Base-by-base conservation (phyloP, 2,329 filamentous ascomycete genomes). In the Fusarium sp. region DNA sequence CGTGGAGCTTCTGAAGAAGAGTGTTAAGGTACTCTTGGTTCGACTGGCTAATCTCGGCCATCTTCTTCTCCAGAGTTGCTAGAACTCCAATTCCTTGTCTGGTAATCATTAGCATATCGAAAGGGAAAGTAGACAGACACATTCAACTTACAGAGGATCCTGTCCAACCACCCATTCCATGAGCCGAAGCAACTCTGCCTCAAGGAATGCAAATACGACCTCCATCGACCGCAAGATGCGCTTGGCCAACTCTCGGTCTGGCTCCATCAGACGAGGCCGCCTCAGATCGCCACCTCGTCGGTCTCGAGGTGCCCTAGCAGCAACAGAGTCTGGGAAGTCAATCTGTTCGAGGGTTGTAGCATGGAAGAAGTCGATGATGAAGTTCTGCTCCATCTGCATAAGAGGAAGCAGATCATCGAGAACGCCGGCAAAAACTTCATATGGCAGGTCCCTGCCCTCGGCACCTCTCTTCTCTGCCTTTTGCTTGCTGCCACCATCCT, bases 341-440 rank as follows among this genome's bases (percentile, higher is more conserved):
- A 89, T 84, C 38, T 91, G 92, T 77, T 95, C 92, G 31, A 96
- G 87, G 2, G 94, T 97, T n/a, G 93, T 94, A 29, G 96, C 91
- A 77, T 98, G 96, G 88, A 98, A 98, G 82, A 98, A 96, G 76
- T 97, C 94, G n/a, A 98, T 92, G 58, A 98, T 87, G 80, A 98
- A 99, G 80, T 98, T 98, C 81, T 99, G 96, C 83, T 99, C 96
- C 81, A 96, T 95, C 76, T 94, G 92, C 67, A 98, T 91, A 65
- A 97, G 88, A 7, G 93, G 94, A 52, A 95, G 85, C 73, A 96
- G 90, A 78, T 98, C 94, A 66, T 96, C 93, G 70, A 98, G 84
- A 14, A 94, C 91, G 40, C 91, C 92, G 1, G 90, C 88, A 82
- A 98, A 98, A 4, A 94, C 91, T 82, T 98, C 95, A 76, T 92